These are phyloP conservation scores for Cucumis hystrix DNA, from an alignment of 306 rosid species.

Conservation along the genomic window DNA sequence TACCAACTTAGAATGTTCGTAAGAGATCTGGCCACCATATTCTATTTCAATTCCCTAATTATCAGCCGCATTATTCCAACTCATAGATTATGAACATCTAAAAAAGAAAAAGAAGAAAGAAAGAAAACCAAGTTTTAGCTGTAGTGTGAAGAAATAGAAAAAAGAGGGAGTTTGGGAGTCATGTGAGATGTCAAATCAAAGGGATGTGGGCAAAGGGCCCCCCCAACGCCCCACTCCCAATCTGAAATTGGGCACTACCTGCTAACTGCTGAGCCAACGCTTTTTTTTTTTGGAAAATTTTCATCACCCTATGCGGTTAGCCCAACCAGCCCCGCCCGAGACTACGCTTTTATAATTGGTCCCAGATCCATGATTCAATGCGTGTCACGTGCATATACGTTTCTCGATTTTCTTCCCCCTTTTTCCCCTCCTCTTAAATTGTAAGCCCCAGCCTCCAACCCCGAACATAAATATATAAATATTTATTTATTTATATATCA, in stretches of 20 bases:
- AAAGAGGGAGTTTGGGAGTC: not conserved
- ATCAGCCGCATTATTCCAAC: not conserved
- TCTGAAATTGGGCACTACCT: slow-evolving; percentile 25
- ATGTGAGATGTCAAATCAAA: slow-evolving; percentile 39
- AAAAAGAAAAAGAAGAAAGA: not conserved
- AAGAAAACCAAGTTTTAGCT: not conserved
- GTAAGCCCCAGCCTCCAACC: not conserved
- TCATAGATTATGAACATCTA: not conserved
- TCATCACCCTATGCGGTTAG: not conserved
- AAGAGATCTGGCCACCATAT: not conserved
- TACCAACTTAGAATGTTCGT: not conserved
- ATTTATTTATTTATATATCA: not conserved
- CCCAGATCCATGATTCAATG: slow-evolving; percentile 55
- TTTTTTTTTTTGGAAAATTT: not conserved
- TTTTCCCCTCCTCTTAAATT: not conserved
- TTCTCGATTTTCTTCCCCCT: slow-evolving; percentile 6
- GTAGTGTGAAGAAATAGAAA: not conserved
- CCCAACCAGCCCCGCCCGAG: slow-evolving; percentile 7
- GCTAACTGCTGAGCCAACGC: slow-evolving; percentile 24
- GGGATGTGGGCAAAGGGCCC: slow-evolving; percentile 14
- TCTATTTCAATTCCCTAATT: not conserved
- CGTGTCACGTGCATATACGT: slow-evolving; percentile 72
- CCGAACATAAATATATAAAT: too few species aligned
- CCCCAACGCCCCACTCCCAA: slow-evolving; percentile 11
- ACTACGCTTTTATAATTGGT: slow-evolving; percentile 5